These are phyloP conservation scores for Yamadazyma dushanensis DNA, from an alignment of 1,139 yeast genomes.

Conservation along the genomic window DNA sequence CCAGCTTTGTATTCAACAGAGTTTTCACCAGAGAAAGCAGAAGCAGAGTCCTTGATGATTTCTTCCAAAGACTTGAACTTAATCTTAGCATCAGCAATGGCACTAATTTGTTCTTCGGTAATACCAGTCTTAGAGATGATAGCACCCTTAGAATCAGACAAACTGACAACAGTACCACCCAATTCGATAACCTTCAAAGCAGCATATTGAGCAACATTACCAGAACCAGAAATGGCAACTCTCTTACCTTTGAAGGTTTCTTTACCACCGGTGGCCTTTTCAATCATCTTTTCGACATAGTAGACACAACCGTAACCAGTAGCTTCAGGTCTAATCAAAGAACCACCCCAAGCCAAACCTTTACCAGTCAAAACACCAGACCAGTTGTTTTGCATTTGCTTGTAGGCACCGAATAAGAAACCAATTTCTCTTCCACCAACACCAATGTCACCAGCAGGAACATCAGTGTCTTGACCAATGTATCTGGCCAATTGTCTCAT, in stretches of 20 bases:
- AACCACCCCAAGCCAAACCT: slow-evolving; percentile 98
- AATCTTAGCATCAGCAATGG: slow-evolving; percentile 79
- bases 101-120: slow-evolving; percentile 74
- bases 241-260: slow-evolving; percentile 89
- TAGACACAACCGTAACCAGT: slow-evolving; percentile 97
- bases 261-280: slow-evolving; percentile 84
- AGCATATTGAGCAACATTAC: slow-evolving; percentile 99
- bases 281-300: slow-evolving; percentile 97
- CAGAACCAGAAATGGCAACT: slow-evolving; percentile 96
- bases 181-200: slow-evolving; percentile 96
- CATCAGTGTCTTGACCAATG: slow-evolving; percentile 97
- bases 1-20: slow-evolving; percentile 78
- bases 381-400: slow-evolving; percentile 86
- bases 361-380: slow-evolving; percentile 98
- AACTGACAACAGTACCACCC: slow-evolving; percentile 91
- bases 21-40: slow-evolving; percentile 56
- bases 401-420: slow-evolving; percentile 95
- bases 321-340: slow-evolving; percentile 98
- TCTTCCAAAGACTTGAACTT: slow-evolving; percentile 75
- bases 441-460: slow-evolving; percentile 96
- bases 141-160: slow-evolving; percentile 93
- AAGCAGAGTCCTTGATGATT: slow-evolving; percentile 55
- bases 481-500: slow-evolving; percentile 95
- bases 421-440: slow-evolving; percentile 88
- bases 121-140: slow-evolving; percentile 78